A percentile compares a stretch with the other conserved stretches of the same genome.
These are phyloP conservation scores for Protomyces lactucae-debilis DNA, from an alignment of 1,139 yeast genomes.

Conservation along the genomic window DNA sequence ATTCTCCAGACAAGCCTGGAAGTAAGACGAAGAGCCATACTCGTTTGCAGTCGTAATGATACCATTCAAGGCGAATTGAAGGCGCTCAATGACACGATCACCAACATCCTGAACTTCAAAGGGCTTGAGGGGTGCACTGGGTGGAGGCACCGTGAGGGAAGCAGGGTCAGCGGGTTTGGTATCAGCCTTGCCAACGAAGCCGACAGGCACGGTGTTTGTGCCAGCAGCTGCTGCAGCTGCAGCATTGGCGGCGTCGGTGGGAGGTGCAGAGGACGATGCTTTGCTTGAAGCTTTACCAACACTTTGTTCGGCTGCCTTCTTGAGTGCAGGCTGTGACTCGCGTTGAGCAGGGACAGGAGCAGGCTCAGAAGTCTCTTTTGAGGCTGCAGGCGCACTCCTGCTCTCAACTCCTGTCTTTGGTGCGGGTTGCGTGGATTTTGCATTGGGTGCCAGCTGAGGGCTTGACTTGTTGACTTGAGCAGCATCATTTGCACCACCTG, in stretches of 20 bases:
- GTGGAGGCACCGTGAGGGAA: constrained; percentile 2
- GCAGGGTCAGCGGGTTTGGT: constrained; percentile 13
- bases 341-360: not conserved
- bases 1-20: constrained; percentile 12
- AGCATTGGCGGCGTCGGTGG: not conserved
- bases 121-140: constrained; percentile 12
- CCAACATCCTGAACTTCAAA: constrained; percentile 13
- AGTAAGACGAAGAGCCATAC: constrained; percentile 11
- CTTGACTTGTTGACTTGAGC: not conserved
- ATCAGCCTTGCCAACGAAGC: not conserved
- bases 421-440: not conserved
- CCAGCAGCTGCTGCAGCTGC: not conserved
- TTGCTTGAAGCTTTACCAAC: not conserved
- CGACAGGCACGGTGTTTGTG: not conserved
- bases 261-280: not conserved
- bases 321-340: not conserved
- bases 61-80: constrained; percentile 19
- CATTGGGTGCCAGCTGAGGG: constrained; percentile 1
- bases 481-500: constrained; percentile 11
- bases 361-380: not conserved
- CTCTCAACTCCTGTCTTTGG: not conserved
- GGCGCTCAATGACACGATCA: constrained; percentile 12
- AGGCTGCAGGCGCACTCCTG: not conserved
- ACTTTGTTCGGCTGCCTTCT: too few relatives aligned
- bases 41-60: constrained; percentile 24